Base-by-base conservation (phyloP, 1,284 basidiomycete genomes). In the Mixia osmundae region DNA sequence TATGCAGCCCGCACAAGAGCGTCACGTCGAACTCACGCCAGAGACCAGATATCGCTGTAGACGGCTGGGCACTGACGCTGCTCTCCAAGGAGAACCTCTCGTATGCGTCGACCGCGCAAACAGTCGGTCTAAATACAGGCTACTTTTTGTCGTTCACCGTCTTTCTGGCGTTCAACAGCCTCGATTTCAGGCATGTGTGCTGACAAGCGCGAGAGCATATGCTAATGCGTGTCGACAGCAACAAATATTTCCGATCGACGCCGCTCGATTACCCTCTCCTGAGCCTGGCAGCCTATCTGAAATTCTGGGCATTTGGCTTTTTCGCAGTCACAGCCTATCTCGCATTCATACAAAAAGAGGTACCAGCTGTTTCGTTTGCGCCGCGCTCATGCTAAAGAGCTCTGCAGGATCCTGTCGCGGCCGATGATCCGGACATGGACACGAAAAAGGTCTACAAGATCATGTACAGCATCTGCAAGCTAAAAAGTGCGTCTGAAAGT, bases 81-180 rank as follows among this genome's bases (percentile, higher is more conserved):
- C 70, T 99, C 37, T 95, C 89, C 2, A 72, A 83, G 44, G 85
- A 89, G 45, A 91, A 87, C 53, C 61, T 97, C 27, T 82, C 83
- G 15, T 99, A 91, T 52, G 91, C 91, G 5, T 89, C 82, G 19
- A 97, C 89, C 3, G 94, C 89, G 34, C 91, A 99, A 57, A 97
- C 91, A 0, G 80, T 97, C 39, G 91, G 91, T 14, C 65, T 97
- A 28, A 95, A 94, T 50, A 79, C 82, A 3, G 91, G 91, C 20
- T 95, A 78, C 56, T 91, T 97, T 50, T 68, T 87, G 26, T 85
- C 80, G 5, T 97, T 95, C 53, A 97, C 91, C 19, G 83, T 97
- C 19, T 97, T 99, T 54, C 66, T 99, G 22, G 89, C 91, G 0
- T 72, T 99, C 54, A 97, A 95, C 54, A 85, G 79, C 48, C 72